Evolutionary conservation across 176 grass and related monocot genomes (phyloP), one percentile per base, ranked within the genome.

Genomic region (Elaeis guineensis): DNA sequence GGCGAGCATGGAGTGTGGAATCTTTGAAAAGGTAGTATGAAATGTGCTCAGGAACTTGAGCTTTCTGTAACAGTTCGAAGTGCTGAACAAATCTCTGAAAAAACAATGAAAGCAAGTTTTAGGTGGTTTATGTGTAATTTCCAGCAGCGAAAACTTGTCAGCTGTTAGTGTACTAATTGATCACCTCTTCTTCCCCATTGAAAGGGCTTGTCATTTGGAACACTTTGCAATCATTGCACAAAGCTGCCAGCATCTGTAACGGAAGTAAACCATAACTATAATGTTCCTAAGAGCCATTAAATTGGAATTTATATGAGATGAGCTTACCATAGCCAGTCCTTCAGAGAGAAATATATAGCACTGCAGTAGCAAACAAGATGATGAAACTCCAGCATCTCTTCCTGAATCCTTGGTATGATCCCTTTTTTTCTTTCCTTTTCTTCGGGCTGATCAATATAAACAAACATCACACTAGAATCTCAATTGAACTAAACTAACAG

Each of bases 371-470:
- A 97, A 76, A 54, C 80, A 77, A 62, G 78, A 83, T 14, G 93
- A 77, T 16, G 93, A 69, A 80, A 89, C 78, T 52, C 75, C 2
- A 25, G 52, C 57, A 60, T 91, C 93, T 61, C 87, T 80, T 80
- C 51, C 59, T 26, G 64, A 79, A 65, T 90, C 80, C 63, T 79
- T 89, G 12, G 22, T 51, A 67, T 85, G 77, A 76, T 91, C 87
- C 73, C 70, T 91, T 72, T 88, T 97, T 84, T 91, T 97, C 80
- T 91, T 97, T 49, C 87, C 93, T 83, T 75, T 91, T 80, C 74
- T 90, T 72, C 63, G 65, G 64, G 76, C 93, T 97, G 71, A 63
- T 72, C 32, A 6, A 18, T 39, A 7, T 57, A 55, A 6, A 17
- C 16, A 56, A 54, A 56, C 39, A 20, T 48, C 52, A 48, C 0